phyloP scores from a whole-genome alignment of 2,329 filamentous ascomycete genomes.

The Aspergillus sergii region DNA sequence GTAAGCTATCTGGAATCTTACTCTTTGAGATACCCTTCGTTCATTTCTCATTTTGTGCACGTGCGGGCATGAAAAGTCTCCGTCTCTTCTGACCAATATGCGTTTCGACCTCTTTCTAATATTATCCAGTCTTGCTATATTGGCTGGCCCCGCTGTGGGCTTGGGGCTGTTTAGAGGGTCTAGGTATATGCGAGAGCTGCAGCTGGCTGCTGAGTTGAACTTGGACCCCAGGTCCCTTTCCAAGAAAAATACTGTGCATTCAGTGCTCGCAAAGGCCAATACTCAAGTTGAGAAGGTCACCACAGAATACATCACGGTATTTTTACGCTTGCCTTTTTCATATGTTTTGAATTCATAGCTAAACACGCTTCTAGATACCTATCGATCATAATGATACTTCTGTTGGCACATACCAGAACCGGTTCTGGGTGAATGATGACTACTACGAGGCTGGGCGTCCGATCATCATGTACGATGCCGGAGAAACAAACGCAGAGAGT shows the following conservation, averaged over 20 bases:
- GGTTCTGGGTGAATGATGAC: slow-evolving; percentile 57
- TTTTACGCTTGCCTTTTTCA: background rate
- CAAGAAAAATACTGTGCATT: background rate
- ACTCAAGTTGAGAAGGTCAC: background rate
- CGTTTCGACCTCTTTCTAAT: background rate
- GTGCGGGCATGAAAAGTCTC: too few species aligned
- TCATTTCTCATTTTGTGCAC: background rate
- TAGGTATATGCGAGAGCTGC: slow-evolving; percentile 18
- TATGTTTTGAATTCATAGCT: background rate
- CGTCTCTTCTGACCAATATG: slow-evolving; percentile 8
- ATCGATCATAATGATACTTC: slow-evolving; percentile 36
- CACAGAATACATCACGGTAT: slow-evolving; percentile 23
- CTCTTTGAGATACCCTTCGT: background rate
- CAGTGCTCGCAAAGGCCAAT: background rate
- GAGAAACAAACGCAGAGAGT: slow-evolving; percentile 45
- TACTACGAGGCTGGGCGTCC: slow-evolving; percentile 60
- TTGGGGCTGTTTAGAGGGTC: slow-evolving; percentile 17
- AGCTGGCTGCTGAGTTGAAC: slow-evolving; percentile 23
- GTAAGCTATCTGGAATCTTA: background rate
- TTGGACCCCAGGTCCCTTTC: slow-evolving; percentile 19
- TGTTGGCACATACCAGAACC: slow-evolving; percentile 56
- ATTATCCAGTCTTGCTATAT: slow-evolving; percentile 1
- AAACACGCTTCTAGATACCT: slow-evolving; percentile 25
- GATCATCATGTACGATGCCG: slow-evolving; percentile 52
- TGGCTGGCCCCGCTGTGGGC: slow-evolving; percentile 17